Conservation (phyloP, 148 eudicot genomes). For the Vaccinium myrtillus region DNA sequence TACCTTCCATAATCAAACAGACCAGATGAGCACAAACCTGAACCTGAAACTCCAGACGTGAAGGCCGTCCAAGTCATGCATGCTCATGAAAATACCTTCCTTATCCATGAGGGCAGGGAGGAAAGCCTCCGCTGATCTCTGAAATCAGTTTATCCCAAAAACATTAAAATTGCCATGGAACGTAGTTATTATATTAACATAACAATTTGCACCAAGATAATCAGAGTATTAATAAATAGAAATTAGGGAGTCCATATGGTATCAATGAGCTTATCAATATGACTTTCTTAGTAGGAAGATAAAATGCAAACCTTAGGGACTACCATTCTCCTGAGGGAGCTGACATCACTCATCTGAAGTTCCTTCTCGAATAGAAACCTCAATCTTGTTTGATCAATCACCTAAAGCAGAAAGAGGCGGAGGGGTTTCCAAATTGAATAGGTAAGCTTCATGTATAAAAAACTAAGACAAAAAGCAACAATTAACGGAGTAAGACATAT, state of each 20-base stretch:
- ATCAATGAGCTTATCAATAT: neutral
- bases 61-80: conserved; percentile 78
- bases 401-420: conserved; percentile 32
- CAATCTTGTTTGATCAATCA: conserved; percentile 50
- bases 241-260: neutral
- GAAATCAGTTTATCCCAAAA: conserved; percentile 5
- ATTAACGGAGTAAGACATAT: neutral
- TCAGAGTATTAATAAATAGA: neutral
- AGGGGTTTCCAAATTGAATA: neutral
- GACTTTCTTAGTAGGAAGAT: neutral
- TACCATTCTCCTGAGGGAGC: conserved; percentile 65
- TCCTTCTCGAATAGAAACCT: conserved; percentile 68
- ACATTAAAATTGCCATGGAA: neutral
- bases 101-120: conserved; percentile 64
- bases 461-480: neutral
- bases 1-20: neutral
- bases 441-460: neutral
- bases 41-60: conserved; percentile 83
- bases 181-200: neutral
- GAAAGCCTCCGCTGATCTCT: conserved; percentile 77
- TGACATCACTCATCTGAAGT: conserved; percentile 81
- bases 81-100: conserved; percentile 61
- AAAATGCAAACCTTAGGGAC: conserved; percentile 68
- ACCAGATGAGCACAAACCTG: conserved; percentile 42
- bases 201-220: neutral